A percentile compares a stretch with the other conserved stretches of the same genome.
phyloP scores from a whole-genome alignment of 2,329 filamentous ascomycete genomes.

The Fusarium papillatum region DNA sequence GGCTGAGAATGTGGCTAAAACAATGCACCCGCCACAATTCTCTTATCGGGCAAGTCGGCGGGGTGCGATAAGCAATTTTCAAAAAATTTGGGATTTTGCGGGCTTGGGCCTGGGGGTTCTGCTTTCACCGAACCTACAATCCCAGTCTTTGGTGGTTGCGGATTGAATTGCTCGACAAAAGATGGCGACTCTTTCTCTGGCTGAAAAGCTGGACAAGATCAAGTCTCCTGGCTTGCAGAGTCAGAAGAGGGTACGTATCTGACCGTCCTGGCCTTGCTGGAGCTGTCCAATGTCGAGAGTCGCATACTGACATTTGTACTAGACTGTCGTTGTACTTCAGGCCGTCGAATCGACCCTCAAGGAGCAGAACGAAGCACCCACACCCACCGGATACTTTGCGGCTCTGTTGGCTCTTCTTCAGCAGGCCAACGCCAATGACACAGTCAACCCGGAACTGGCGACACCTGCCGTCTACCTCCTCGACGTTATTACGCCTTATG shows the following conservation, averaged over 20 bases:
- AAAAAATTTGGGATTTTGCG: conserved; percentile 42
- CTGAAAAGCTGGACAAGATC: conserved; percentile 97
- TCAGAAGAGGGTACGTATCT: conserved; percentile 83
- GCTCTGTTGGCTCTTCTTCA: conserved; percentile 91
- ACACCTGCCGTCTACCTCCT: conserved; percentile 95
- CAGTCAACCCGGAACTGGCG: conserved; percentile 85
- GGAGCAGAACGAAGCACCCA: conserved; percentile 86
- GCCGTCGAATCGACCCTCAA: conserved; percentile 94
- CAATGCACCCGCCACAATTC: conserved; percentile 10
- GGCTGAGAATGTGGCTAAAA: conserved; percentile 30
- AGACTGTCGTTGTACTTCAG: conserved; percentile 89
- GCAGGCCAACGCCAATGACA: conserved; percentile 78
- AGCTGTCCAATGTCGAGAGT: conserved; percentile 13
- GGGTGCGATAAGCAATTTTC: conserved; percentile 48
- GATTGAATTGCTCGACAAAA: conserved; percentile 47
- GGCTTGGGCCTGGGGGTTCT: conserved; percentile 41
- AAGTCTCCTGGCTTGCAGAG: conserved; percentile 96
- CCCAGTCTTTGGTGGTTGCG: conserved; percentile 38
- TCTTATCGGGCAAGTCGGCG: conserved; percentile 42
- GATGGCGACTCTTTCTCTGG: conserved; percentile 68
- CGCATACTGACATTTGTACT: conserved; percentile 25
- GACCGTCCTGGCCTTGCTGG: not conserved
- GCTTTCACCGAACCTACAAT: conserved; percentile 45
- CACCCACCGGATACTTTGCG: conserved; percentile 94
- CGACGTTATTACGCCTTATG: conserved; percentile 88